Conservation (phyloP, 495 filamentous ascomycete genomes). For the Daldinia bambusicola region DNA sequence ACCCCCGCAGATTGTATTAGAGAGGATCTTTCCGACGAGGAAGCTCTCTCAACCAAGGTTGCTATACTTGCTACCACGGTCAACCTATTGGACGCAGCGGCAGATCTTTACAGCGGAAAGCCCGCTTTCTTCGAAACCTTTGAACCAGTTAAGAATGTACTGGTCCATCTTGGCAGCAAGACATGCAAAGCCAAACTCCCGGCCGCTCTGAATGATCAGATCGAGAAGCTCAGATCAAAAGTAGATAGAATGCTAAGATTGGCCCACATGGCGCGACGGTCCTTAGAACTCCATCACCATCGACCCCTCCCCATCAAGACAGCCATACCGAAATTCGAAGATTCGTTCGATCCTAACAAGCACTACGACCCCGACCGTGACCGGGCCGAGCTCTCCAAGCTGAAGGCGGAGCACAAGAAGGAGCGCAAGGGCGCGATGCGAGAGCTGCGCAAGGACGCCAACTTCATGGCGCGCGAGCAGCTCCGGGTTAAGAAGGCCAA, state of each 20-base stretch:
- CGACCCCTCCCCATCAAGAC: conserved; percentile 86
- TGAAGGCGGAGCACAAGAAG: conserved; percentile 89
- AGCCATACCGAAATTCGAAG: conserved; percentile 95
- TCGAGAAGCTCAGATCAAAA: conserved; percentile 54
- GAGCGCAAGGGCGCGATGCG: conserved; percentile 95
- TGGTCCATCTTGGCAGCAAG: conserved; percentile 64
- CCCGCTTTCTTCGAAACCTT: conserved; percentile 81
- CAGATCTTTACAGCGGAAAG: conserved; percentile 71
- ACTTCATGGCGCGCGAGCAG: conserved; percentile 89
- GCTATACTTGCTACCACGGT: conserved; percentile 67
- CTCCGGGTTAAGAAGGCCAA: conserved; percentile 90
- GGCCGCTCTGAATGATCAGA: conserved; percentile 47
- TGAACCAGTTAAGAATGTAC: conserved; percentile 63
- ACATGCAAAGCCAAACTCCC: conserved; percentile 63
- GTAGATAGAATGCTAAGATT: conserved; percentile 63
- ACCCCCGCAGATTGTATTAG: conserved; percentile 64
- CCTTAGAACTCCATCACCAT: conserved; percentile 90
- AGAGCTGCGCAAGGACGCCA: conserved; percentile 92
- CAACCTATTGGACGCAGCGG: conserved; percentile 66
- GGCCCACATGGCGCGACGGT: conserved; percentile 71
- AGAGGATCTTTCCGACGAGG: conserved; percentile 45
- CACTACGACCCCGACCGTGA: conserved; percentile 95
- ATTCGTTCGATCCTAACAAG: conserved; percentile 89
- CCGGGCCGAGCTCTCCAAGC: conserved; percentile 79
- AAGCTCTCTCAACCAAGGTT: conserved; percentile 61